Evolutionary conservation across 129 eudicot species (phyloP), one percentile per base, ranked within the genome.

Genomic region (Lactuca saligna): DNA sequence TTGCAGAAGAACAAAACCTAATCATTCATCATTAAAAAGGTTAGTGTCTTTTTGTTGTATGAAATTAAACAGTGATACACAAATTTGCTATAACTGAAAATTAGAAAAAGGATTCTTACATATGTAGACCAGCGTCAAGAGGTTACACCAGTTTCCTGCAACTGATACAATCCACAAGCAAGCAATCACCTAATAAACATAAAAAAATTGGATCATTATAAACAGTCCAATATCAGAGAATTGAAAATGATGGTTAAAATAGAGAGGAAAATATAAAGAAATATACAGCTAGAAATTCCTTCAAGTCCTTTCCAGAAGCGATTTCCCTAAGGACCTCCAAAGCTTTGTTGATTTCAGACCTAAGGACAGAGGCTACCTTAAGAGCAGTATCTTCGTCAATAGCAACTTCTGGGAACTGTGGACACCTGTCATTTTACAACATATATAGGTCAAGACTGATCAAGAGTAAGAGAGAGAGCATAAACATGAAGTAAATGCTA

Each of bases 291-390:
- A 92, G 91, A 74, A 92, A 93, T 72, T 89, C 80, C 82, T 89
- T 93, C 57, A 86, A 39, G 61, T 93, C 92, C 78, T 80, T 84
- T 68, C 96, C 96, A 65, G 95, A 87, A 53, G 98, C 91, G 54
- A 89, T 73, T 25, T 82, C 83, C 41, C 98, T 75, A 14, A 93
- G 86, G 49, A 81, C 67, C 55, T 82, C 87, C 33, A 93, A 51
- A 31, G 82, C 86, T 10, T 73, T 68, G 78, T 93, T 93, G 77
- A 93, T 66, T 79, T 93, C 91, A 66, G 71, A 35, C 80, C 89
- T 87, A 53, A 89, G 58, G 35, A 81, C 81, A 17, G 81, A 64
- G 35, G 91, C 95, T 17, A 81, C 73, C 44, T 82, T 83, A 54
- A 86, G 68, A 58, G 81, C 86, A 70, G 80, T 77, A 48, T 82